These are phyloP conservation scores for Penicillium dipodomyicola DNA, from an alignment of 495 filamentous ascomycete genomes.

Conservation along the genomic window DNA sequence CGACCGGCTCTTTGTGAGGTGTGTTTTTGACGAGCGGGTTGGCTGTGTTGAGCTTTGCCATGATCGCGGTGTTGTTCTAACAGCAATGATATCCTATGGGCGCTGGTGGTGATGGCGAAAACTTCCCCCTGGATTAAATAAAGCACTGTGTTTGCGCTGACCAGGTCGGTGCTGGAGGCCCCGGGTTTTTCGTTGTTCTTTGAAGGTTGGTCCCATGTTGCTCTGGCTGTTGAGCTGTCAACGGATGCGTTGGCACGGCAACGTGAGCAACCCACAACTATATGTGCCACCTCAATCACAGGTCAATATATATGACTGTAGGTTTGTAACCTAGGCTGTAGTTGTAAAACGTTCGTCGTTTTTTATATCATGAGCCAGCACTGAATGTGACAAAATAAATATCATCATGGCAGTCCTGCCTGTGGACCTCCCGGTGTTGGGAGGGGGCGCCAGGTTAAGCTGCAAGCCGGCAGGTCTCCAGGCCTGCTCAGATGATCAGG, in stretches of 20 bases:
- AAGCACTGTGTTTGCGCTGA: neutral
- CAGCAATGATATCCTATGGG: neutral
- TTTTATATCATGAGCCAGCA: neutral
- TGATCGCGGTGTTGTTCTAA: neutral
- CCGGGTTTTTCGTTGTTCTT: neutral
- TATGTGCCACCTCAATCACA: neutral
- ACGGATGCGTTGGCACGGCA: conserved; percentile 20
- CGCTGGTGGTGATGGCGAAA: neutral
- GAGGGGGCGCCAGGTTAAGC: neutral
- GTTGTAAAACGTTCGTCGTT: neutral
- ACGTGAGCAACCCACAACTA: neutral
- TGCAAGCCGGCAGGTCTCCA: neutral
- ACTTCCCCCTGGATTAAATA: neutral
- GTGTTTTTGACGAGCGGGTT: conserved; percentile 6
- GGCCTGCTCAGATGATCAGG: neutral
- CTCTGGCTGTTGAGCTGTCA: conserved; percentile 11
- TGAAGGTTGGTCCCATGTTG: neutral
- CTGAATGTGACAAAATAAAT: neutral
- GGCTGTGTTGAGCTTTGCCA: conserved; percentile 10
- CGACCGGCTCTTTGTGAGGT: neutral
- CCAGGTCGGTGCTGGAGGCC: neutral
- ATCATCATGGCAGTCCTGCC: neutral
- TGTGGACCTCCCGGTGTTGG: neutral
- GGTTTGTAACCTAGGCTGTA: neutral
- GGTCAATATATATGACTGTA: neutral